Base-by-base conservation (phyloP, 2,329 filamentous ascomycete species). In the Furcasterigmium sp. region DNA sequence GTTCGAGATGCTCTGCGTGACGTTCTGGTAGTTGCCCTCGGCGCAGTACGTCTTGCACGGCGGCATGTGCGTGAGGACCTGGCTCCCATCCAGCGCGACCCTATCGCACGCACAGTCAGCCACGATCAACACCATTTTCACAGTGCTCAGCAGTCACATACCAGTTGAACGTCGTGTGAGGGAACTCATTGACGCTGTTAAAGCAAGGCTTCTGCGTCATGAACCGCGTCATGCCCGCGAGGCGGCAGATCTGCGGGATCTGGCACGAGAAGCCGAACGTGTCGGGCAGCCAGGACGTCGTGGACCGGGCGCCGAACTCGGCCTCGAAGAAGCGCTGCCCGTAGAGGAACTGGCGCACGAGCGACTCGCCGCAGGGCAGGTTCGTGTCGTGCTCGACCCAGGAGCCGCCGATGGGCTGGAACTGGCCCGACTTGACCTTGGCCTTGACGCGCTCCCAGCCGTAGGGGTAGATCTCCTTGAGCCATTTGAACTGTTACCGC, bases 351-450 rank as follows among this genome's bases (percentile, higher is more conserved):
- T 98, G 93, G 34, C 93, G 82, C 37, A 93, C 85, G 29, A 98
- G 76, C 3, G 91, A 95, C 66, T 98, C 93, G 38, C 93, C 93
- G 56, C 90, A 91, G 1, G 93, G 93, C 76, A 98, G 78, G 59
- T 98, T 98, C 50, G 93, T 98, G 61, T 98, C 93, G 59, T 98
- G 93, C 61, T 98, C 93, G 14, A 98, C 91, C 93, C 93, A 98
- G 67, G 90, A 96, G 42, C 93, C 93, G 50, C 93, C 93, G 54
- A 98, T 91, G 13, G 91, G 91, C 53, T 96, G 88, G 64, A 98
- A 98, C 48, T 80, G 85, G 18, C 91, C 91, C 56, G 91, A 82
- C 64, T 88, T 88, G 47, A 97, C 85, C 75, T 95, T 95, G 43
- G 77, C 72, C 70, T 94, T 95, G 52, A 98, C 91, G 14, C 91